A percentile compares a stretch with the other conserved stretches of the same genome.
Conservation (phyloP, 2,329 filamentous ascomycete genomes). For the Colletotrichum echinochloae region DNA sequence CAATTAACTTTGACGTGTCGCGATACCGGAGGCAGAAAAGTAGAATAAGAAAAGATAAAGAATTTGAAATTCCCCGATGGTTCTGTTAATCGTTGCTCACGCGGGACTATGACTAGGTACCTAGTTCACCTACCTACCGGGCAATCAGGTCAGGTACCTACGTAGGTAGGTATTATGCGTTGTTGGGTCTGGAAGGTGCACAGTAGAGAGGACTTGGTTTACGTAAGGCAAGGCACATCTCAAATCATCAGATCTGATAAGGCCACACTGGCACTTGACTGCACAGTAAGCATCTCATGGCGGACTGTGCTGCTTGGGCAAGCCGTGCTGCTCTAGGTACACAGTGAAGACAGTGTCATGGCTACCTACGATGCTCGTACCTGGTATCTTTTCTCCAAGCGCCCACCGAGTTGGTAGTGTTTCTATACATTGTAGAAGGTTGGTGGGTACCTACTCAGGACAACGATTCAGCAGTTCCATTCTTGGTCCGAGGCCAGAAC, state of each 20-base stretch:
- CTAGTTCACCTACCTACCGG: background rate
- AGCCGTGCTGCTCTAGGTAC: constrained; percentile 9
- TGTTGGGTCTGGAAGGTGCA: too few relatives aligned
- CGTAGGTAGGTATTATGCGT: too few relatives aligned
- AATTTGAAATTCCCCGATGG: constrained; percentile 23
- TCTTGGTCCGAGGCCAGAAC: background rate
- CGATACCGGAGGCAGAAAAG: background rate
- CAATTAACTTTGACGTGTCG: constrained; percentile 3
- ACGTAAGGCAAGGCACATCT: background rate
- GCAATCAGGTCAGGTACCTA: too few relatives aligned
- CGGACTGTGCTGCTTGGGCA: constrained; percentile 12
- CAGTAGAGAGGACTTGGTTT: background rate
- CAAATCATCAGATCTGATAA: background rate
- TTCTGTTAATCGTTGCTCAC: constrained; percentile 38
- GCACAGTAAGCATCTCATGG: background rate
- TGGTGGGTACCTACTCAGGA: background rate
- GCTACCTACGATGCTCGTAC: constrained; percentile 11
- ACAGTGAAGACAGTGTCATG: constrained; percentile 30
- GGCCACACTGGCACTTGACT: background rate
- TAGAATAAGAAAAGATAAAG: constrained; percentile 29
- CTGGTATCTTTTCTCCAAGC: constrained; percentile 19
- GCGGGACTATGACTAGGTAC: constrained; percentile 33
- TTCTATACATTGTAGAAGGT: background rate
- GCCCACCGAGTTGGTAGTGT: constrained; percentile 7
- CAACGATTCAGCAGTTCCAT: constrained; percentile 4